Evolutionary conservation across 306 rosid species (phyloP).

Genomic region (Pyrus bretschneideri): DNA sequence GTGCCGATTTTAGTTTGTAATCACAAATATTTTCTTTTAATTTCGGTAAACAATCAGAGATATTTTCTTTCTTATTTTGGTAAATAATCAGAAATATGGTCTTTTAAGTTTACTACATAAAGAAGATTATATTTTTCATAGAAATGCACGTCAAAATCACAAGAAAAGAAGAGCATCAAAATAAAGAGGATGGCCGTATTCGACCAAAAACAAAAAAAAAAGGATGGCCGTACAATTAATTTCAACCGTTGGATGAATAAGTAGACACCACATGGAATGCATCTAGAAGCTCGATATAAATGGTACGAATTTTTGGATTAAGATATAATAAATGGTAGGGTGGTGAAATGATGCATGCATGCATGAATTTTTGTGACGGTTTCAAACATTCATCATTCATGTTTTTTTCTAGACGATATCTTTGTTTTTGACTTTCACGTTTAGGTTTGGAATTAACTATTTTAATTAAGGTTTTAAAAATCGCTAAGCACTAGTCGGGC

Average conservation of each 20-base stretch:
- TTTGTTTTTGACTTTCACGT: too few relatives aligned
- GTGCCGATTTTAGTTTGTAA: too few relatives aligned
- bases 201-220: too few relatives aligned
- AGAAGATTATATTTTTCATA: not conserved
- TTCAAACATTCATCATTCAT: too few relatives aligned
- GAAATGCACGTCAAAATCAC: not conserved
- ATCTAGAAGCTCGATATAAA: not conserved
- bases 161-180: not conserved
- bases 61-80: not conserved
- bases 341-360: too few relatives aligned
- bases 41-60: not conserved
- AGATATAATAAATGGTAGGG: too few relatives aligned
- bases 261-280: not conserved
- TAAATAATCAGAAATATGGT: not conserved
- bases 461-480: too few relatives aligned
- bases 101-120: not conserved
- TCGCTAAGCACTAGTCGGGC: accelerated
- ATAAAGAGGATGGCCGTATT: not conserved
- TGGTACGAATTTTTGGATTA: not conserved
- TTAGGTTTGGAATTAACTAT: too few relatives aligned
- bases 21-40: too few relatives aligned
- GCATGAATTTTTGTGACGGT: too few relatives aligned
- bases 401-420: too few relatives aligned
- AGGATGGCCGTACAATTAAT: not conserved
- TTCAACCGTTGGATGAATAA: not conserved